Percentiles rank a stretch among this genome's conserved stretches.
These are phyloP conservation scores for Metschnikowia kunwiensis DNA, from an alignment of 805 yeast genomes.

Conservation along the genomic window DNA sequence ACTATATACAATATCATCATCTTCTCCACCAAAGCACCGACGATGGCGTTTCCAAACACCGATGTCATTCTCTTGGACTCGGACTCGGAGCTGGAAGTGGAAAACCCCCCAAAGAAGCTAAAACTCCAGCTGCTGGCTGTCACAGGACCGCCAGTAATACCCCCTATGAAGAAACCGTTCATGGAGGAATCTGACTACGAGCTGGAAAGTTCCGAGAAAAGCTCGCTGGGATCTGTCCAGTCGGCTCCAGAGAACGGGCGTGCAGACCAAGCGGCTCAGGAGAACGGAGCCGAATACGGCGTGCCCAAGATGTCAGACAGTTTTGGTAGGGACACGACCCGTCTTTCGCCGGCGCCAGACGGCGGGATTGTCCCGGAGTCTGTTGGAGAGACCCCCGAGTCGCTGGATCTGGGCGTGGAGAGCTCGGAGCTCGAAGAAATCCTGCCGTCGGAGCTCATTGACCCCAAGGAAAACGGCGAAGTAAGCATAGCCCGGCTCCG, in stretches of 20 bases:
- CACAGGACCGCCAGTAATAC: not conserved
- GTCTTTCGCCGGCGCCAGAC: not conserved
- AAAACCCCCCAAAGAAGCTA: slow-evolving; percentile 11
- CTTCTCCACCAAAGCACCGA: no score
- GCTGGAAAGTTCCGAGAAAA: not conserved
- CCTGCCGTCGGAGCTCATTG: slow-evolving; percentile 2
- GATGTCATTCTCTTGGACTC: slow-evolving; percentile 17
- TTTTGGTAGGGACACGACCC: slow-evolving; percentile 6
- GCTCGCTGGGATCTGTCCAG: not conserved
- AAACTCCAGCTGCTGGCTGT: slow-evolving; percentile 3
- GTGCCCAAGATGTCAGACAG: not conserved
- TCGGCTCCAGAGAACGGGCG: not conserved
- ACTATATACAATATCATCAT: no score
- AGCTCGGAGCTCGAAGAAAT: slow-evolving; percentile 15
- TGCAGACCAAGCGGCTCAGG: not conserved
- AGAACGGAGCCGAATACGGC: not conserved
- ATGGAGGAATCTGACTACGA: slow-evolving; percentile 17
- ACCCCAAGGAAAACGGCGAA: not conserved
- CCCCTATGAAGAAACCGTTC: slow-evolving; percentile 17
- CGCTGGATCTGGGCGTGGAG: slow-evolving; percentile 6
- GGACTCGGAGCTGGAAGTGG: slow-evolving; percentile 15
- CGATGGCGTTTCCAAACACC: no score
- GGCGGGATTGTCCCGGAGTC: not conserved
- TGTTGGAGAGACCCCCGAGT: not conserved
- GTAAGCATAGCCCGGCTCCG: not conserved